phyloP scores from a whole-genome alignment of 1,139 yeast species.

The Zygoascus hellenicus region DNA sequence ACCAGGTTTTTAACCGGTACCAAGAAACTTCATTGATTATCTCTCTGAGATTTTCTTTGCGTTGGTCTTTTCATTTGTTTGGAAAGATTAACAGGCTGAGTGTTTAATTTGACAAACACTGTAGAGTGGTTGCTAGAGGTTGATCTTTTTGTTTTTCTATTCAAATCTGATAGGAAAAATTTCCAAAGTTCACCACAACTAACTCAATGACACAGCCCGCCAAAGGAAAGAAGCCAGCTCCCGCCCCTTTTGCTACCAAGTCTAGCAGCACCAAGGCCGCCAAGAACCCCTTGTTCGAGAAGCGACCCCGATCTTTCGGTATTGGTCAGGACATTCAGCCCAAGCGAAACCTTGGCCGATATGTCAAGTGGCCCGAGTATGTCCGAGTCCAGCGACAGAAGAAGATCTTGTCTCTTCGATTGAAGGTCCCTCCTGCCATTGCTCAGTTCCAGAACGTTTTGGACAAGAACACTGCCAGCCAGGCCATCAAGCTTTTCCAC shows the following conservation, averaged over 20 bases:
- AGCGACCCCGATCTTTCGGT: slow-evolving; percentile 92
- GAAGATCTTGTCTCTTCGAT: slow-evolving; percentile 89
- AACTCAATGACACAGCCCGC: slow-evolving; percentile 82
- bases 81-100: slow-evolving; percentile 17
- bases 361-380: slow-evolving; percentile 98
- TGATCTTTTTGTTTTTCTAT: slow-evolving; percentile 11
- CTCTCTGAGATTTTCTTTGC: slow-evolving; percentile 7
- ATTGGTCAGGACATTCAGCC: slow-evolving; percentile 94
- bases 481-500: slow-evolving; percentile 93
- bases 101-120: slow-evolving; percentile 25
- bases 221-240: slow-evolving; percentile 73
- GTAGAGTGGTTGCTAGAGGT: slow-evolving; percentile 15
- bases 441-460: slow-evolving; percentile 92
- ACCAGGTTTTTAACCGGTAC: too few relatives aligned
- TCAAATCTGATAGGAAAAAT: slow-evolving; percentile 16
- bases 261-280: slow-evolving; percentile 34
- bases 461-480: slow-evolving; percentile 98
- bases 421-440: slow-evolving; percentile 98
- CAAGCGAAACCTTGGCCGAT: slow-evolving; percentile 91
- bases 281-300: slow-evolving; percentile 71
- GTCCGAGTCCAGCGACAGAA: slow-evolving; percentile 97
- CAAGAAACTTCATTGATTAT: not conserved
- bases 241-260: slow-evolving; percentile 69
- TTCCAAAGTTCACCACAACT: slow-evolving; percentile 26
- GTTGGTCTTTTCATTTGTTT: not conserved